phyloP scores from a whole-genome alignment of 495 filamentous ascomycete species.

The Schizothecium vesticola region DNA sequence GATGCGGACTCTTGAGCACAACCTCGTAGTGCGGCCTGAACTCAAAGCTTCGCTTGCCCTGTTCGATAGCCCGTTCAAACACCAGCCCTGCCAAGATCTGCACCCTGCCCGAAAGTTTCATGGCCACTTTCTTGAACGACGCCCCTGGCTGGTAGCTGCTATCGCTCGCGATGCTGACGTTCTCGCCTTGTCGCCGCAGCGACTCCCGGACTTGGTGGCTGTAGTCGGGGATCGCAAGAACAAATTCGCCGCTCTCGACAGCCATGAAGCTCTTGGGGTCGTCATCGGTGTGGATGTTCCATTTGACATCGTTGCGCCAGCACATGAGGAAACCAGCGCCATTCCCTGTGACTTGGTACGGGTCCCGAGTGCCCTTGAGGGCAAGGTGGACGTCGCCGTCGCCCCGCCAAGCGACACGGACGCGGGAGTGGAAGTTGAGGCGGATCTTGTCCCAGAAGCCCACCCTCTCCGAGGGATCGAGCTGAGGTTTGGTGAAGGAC shows the following conservation, averaged over 20 bases:
- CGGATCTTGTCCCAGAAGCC: constrained; percentile 99
- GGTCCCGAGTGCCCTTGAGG: constrained; percentile 88
- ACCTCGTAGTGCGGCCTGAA: constrained; percentile 94
- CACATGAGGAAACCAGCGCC: constrained; percentile 96
- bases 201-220: constrained; percentile 75
- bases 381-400: constrained; percentile 95
- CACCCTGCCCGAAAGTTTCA: constrained; percentile 96
- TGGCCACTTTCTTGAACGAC: constrained; percentile 92
- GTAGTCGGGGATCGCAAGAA: constrained; percentile 90
- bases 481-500: constrained; percentile 89
- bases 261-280: constrained; percentile 92
- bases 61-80: constrained; percentile 72
- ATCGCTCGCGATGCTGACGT: constrained; percentile 57
- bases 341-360: constrained; percentile 86
- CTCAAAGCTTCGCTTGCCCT: constrained; percentile 66
- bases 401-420: constrained; percentile 84
- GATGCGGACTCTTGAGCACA: constrained; percentile 70
- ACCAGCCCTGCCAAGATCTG: constrained; percentile 85
- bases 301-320: constrained; percentile 87
- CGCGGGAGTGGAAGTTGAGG: constrained; percentile 87
- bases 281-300: constrained; percentile 73
- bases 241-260: constrained; percentile 89
- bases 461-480: constrained; percentile 87
- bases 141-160: constrained; percentile 66
- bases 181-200: constrained; percentile 51